Evolutionary conservation across 192 early-diverging fungal species (phyloP).

Genomic region (Backusella morwellensis): DNA sequence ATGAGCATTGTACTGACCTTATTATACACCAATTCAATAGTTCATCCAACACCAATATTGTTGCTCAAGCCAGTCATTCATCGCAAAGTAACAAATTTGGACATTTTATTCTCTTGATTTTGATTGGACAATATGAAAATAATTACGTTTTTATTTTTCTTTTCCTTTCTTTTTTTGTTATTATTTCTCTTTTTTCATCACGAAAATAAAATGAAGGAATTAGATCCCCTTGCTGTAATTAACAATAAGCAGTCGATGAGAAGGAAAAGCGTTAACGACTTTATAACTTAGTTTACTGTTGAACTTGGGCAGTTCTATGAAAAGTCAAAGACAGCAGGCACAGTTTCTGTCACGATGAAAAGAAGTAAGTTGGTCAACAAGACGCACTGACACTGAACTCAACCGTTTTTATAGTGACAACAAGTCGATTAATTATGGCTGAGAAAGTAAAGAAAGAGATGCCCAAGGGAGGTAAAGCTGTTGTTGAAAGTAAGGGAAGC

Average conservation of each 20-base stretch:
- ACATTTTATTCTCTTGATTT: neutral
- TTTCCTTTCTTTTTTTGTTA: neutral
- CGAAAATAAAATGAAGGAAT: slow-evolving; percentile 25
- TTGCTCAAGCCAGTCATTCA: no score
- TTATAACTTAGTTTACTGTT: slow-evolving; percentile 31
- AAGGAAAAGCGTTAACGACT: neutral
- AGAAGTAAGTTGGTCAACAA: slow-evolving; percentile 25
- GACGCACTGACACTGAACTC: neutral
- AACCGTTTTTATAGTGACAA: slow-evolving; percentile 14
- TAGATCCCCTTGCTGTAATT: slow-evolving; percentile 30
- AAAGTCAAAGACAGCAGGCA: slow-evolving; percentile 25
- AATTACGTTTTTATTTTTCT: neutral
- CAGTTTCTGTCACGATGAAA: slow-evolving; percentile 37
- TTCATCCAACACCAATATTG: no score
- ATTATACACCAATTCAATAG: no score
- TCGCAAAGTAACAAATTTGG: neutral
- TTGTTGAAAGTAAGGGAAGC: neutral
- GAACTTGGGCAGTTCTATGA: slow-evolving; percentile 36
- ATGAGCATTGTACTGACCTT: no score
- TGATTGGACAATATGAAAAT: neutral
- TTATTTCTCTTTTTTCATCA: slow-evolving; percentile 5
- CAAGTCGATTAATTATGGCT: slow-evolving; percentile 3
- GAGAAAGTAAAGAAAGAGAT: slow-evolving; percentile 16
- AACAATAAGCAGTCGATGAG: neutral
- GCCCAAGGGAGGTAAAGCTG: slow-evolving; percentile 19